Evolutionary conservation across 495 filamentous ascomycete species (phyloP).

Genomic region (Penicillium ucsense): DNA sequence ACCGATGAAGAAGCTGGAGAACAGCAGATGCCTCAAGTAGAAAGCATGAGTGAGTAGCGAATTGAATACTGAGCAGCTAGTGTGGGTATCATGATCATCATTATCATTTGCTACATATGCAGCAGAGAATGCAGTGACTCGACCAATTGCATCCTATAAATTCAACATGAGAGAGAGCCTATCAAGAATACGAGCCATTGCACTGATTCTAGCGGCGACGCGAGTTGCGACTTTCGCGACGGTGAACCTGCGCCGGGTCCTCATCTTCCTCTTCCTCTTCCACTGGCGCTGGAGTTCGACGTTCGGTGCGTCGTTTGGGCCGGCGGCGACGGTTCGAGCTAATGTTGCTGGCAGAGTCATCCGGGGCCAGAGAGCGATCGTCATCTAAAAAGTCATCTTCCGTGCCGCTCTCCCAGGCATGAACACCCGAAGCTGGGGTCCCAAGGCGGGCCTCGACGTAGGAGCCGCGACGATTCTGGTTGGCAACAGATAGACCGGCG

Average conservation of each 20-base stretch:
- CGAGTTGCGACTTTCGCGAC: slow-evolving; percentile 22
- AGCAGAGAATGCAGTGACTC: too few species aligned
- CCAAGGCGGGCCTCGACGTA: slow-evolving; percentile 44
- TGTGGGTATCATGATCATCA: too few species aligned
- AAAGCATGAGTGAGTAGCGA: too few species aligned
- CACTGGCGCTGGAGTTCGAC: slow-evolving; percentile 73
- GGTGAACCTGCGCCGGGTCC: slow-evolving; percentile 11
- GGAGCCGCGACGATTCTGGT: slow-evolving; percentile 57
- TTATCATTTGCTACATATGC: too few species aligned
- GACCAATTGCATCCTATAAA: too few species aligned
- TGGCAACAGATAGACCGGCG: slow-evolving; percentile 67
- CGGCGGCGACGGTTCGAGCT: slow-evolving; percentile 60
- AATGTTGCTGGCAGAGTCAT: slow-evolving; percentile 78
- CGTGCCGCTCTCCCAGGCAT: slow-evolving; percentile 40
- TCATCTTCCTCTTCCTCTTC: slow-evolving; percentile 71
- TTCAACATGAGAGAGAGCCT: too few species aligned
- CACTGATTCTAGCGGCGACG: slow-evolving; percentile 15
- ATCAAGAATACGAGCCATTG: too few species aligned
- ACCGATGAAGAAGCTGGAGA: too few species aligned
- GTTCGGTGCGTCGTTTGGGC: slow-evolving; percentile 59
- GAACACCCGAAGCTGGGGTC: slow-evolving; percentile 42
- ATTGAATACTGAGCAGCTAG: too few species aligned
- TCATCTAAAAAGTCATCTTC: slow-evolving; percentile 54
- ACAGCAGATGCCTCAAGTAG: too few species aligned
- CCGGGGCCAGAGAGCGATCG: slow-evolving; percentile 57